Base-by-base conservation (phyloP, 768 basidiomycete genomes). In the Agrocybe pediades region DNA sequence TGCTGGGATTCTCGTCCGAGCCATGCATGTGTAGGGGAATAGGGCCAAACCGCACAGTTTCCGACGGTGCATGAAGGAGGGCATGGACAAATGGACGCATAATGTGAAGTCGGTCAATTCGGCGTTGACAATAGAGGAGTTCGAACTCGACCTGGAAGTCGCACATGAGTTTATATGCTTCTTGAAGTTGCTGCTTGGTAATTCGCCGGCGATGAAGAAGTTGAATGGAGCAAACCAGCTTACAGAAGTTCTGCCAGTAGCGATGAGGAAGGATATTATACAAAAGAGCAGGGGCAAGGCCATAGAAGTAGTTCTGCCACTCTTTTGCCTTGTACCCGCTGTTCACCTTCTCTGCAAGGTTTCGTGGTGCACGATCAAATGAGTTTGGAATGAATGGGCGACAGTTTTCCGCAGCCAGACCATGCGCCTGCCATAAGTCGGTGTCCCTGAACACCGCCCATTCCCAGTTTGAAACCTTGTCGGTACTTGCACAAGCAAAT, bases 321-420 rank as follows among this genome's bases (percentile, higher is more conserved):
- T 78, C 74, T 24, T 60, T 62, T 1, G 72, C 72, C 41, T 76
- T 75, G 55, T 75, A 78, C 0, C 74, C 71, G 52, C 69, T 73
- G 3, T 54, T 58, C 6, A 75, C 67, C 33, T 75, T 75, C 49
- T 73, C 62, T 0, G 74, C 73, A 11, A 61, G 65, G 56, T 68
- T 68, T 13, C 59, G 63, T 33, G 69, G 69, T 19, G 65, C 63
- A 0, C 61, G 60, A 27, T 67, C 56, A 56, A 66, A 69, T 6
- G 61, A 64, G 9, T 54, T 54, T 3, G 68, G 68, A 29, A 71
- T 54, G 49, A 62, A 65, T 43, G 13, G 55, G 9, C 39, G 59
- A 6, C 55, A 29, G 3, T 29, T 49, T 0, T 51, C 57, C 20
- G 64, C 61, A 3, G n/a, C 19, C 9, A 39, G n/a, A 1, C 65